Percentiles rank a stretch among this genome's conserved stretches.
These are phyloP conservation scores for Diaporthe sp. DNA, from an alignment of 2,329 filamentous ascomycete species.

Conservation along the genomic window DNA sequence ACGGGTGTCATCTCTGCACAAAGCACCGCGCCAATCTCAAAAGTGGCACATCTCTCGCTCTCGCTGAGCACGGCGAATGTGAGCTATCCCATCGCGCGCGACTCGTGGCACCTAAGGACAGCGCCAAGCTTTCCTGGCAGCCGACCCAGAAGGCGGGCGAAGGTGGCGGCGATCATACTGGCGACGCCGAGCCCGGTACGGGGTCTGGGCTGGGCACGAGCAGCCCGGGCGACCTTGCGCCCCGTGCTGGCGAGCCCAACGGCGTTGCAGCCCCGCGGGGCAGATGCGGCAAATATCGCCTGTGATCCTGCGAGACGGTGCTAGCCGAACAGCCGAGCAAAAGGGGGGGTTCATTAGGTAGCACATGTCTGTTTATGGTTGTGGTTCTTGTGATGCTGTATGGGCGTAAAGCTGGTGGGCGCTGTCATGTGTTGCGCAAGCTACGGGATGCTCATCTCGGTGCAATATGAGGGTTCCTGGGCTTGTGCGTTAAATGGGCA, in stretches of 20 bases:
- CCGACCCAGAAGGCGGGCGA: neutral
- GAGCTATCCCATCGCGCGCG: neutral
- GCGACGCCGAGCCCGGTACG: constrained; percentile 25
- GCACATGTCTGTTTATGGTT: neutral
- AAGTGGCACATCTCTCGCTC: neutral
- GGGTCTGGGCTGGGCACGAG: neutral
- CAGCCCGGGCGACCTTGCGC: neutral
- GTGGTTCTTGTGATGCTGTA: neutral
- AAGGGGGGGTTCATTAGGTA: neutral
- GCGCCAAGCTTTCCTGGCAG: constrained; percentile 21
- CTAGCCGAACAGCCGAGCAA: neutral
- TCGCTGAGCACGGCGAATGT: neutral
- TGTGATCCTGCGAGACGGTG: neutral
- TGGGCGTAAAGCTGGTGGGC: neutral
- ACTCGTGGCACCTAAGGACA: neutral
- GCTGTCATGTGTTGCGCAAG: constrained; percentile 21
- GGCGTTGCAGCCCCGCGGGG: neutral
- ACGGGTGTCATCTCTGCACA: neutral
- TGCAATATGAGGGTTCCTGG: constrained; percentile 29
- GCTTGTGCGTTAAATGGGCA: neutral
- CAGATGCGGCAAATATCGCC: constrained; percentile 6
- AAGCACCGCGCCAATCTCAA: neutral
- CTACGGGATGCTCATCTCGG: constrained; percentile 25
- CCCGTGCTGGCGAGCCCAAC: constrained; percentile 12
- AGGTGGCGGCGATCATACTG: constrained; percentile 11